Base-by-base conservation (phyloP, 371 early-diverging fungal genomes). In the Funneliformis caledonium region DNA sequence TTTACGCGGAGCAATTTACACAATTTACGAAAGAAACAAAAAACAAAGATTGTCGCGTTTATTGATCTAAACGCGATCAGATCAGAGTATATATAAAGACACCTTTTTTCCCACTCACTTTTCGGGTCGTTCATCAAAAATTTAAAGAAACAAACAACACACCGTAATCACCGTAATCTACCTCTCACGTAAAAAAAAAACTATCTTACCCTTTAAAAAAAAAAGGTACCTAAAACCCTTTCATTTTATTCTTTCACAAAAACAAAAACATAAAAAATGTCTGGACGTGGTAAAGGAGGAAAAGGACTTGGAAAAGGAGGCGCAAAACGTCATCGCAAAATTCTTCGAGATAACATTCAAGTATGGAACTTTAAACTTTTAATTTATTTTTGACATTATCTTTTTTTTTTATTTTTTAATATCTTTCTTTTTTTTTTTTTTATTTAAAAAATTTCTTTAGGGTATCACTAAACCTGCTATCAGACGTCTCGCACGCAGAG, bases 381-480 rank as follows among this genome's bases (percentile, higher is more conserved):
- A 37, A 72, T 10, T 12, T n/a, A 37, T 50, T 19, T 60, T n/a
- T 47, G 2, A 73, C 14, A 8, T 22, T 16, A 43, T 78, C 16
- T 78, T 67, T 67, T 16, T 9, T 37, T 76, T 22, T 64, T 14
- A 2, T 42, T 43, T 22, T 33, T 12, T 33, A 48, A 12, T 16
- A 61, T n/a, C 26, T 31, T 22, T 52, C 56, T n/a, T n/a, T 31
- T 22, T 16, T 14, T 42, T 45, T 14, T 70, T 42, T 14, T 33
- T 70, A 2, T 45, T 50, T 19, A 45, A 45, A 50, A 22, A 19
- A 33, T 10, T n/a, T 52, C 43, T 22, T 33, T 22, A 78, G 91
- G 98, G 98, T 85, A 99, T 99, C 86, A 98, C 98, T 86, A 99
- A 99, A 94, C 99, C 99, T 81, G 99, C 99, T 85, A 99, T 99